These are phyloP conservation scores for Fraxinus excelsior DNA, from an alignment of 257 asterid species.

Conservation along the genomic window DNA sequence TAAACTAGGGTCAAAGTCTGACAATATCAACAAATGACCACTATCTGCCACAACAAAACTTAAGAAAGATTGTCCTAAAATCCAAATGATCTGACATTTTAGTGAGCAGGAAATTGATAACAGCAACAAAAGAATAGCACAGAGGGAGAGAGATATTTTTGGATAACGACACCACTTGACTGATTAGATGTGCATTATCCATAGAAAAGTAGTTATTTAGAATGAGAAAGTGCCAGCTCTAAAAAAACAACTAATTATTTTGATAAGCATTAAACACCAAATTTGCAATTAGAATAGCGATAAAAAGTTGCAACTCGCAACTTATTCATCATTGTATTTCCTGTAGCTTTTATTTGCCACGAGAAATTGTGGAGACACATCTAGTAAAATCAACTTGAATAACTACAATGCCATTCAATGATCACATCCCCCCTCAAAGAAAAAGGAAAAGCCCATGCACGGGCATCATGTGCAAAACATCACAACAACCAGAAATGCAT, in stretches of 20 bases:
- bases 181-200: neutral
- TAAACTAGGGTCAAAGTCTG: slow-evolving; percentile 5
- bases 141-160: neutral
- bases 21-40: neutral
- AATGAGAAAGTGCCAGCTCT: neutral
- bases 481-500: neutral
- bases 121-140: slow-evolving; percentile 9
- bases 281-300: neutral
- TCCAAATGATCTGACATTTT: slow-evolving; percentile 3
- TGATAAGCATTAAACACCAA: neutral
- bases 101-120: neutral
- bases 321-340: slow-evolving; percentile 1
- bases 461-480: neutral
- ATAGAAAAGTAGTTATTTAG: neutral
- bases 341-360: neutral
- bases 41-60: slow-evolving; percentile 3
- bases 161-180: neutral
- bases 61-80: neutral
- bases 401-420: neutral
- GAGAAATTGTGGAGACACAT: neutral
- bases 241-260: no score
- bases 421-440: slow-evolving; percentile 5
- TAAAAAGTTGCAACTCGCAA: neutral
- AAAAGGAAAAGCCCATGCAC: neutral
- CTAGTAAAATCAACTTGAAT: neutral